Conservation (phyloP, 176 grass and related monocot species). For the Zizania latifolia region DNA sequence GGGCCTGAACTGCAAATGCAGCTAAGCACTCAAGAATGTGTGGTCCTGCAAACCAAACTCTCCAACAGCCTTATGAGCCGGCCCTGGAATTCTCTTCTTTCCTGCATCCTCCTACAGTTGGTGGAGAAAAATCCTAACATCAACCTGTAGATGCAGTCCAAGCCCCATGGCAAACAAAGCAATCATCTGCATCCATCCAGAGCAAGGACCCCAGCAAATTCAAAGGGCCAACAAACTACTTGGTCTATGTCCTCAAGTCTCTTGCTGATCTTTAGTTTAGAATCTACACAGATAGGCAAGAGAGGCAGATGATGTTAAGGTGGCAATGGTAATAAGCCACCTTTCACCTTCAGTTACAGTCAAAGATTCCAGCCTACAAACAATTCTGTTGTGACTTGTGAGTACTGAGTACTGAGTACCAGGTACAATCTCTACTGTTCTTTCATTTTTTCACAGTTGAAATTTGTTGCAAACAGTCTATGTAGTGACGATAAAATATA, state of each 20-base stretch:
- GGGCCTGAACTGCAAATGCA: not conserved
- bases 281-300: not conserved
- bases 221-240: not conserved
- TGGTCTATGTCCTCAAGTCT: not conserved
- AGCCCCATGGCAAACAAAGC: not conserved
- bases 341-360: constrained; percentile 6
- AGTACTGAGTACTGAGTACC: not conserved
- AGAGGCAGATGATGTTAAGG: constrained; percentile 4
- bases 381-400: not conserved
- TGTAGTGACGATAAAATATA: no score
- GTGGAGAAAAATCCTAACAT: not conserved
- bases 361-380: constrained; percentile 40
- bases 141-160: not conserved
- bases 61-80: not conserved
- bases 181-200: constrained; percentile 23
- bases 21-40: not conserved
- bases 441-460: not conserved
- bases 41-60: constrained; percentile 3
- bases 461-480: not conserved
- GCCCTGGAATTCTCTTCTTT: not conserved
- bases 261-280: not conserved
- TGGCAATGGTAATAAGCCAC: not conserved
- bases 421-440: not conserved
- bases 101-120: not conserved
- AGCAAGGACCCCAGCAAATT: constrained; percentile 5